Base-by-base conservation (phyloP, 208 protist species). In the Wallacemonas sp. region DNA sequence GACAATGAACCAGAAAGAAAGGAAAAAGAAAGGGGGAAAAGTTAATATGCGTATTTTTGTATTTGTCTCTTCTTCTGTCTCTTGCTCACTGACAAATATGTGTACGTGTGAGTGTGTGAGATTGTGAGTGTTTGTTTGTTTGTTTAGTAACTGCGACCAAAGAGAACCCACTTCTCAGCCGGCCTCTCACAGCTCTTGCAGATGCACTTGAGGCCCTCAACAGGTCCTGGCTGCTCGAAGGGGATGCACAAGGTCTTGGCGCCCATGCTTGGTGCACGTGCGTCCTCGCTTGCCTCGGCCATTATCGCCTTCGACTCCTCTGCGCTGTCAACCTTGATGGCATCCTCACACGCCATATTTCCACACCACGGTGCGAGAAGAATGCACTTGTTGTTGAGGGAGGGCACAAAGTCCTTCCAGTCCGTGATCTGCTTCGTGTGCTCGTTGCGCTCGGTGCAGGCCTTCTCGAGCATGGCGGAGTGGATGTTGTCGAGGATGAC, bases 171-270 rank as follows among this genome's bases (percentile, higher is more conserved):
- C 58, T 64, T 71, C 60, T 66, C 76, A 1, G 86, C 90, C 11
- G 80, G 70, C 39, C 79, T 88, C 21, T 44, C 70, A 68, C 92
- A 97, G 72, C 72, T 71, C 72, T 89, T 90, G 75, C 86, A 89
- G 77, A 98, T 95, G 82, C 96, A 98, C 61, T 58, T 89, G 54
- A 69, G 65, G n/a, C 83, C 84, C 19, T 88, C 84, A 6, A 83
- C 77, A 19, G 88, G 66, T 6, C 67, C 82, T 2, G 92, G 90
- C 77, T 98, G 95, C 49, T 92, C 75, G 58, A 98, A 96, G 34
- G 98, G 98, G 65, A 98, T 98, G 84, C 98, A 99, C 6, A 99
- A 88, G 41, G 88, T 88, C 85, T 99, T 99, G 59, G 97, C 98
- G 21, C 94, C 96, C 90, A 97, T 97, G 65, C 91, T 93, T 14